phyloP scores from a whole-genome alignment of 1,139 yeast genomes.

The Taiozyma sp. region DNA sequence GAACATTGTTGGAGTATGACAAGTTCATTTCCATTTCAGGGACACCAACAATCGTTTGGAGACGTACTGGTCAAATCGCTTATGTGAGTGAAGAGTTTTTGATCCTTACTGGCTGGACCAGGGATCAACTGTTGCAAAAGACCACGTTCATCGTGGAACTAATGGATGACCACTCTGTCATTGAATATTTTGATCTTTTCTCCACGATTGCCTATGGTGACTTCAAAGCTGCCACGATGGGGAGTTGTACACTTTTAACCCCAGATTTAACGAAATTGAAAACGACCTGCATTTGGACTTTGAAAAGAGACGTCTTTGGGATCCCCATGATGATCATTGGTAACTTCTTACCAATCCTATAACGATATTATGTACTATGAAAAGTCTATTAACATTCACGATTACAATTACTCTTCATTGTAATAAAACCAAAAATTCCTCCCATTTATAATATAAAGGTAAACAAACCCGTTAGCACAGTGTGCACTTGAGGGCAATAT shows the following conservation, averaged over 20 bases:
- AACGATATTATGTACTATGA: conserved; percentile 9
- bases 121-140: conserved; percentile 56
- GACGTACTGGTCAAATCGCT: conserved; percentile 92
- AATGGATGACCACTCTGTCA: conserved; percentile 80
- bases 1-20: conserved; percentile 85
- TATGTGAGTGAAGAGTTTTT: conserved; percentile 92
- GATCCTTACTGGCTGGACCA: conserved; percentile 83
- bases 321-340: conserved; percentile 97
- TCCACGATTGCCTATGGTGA: conserved; percentile 88
- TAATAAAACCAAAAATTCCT: not conserved
- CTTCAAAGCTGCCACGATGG: conserved; percentile 84
- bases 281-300: conserved; percentile 77
- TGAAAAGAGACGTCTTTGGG: conserved; percentile 89
- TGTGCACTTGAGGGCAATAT: not conserved
- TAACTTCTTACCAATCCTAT: conserved; percentile 72
- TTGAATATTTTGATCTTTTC: conserved; percentile 83
- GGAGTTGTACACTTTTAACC: conserved; percentile 71
- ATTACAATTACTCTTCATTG: too few relatives aligned
- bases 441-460: not conserved
- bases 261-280: conserved; percentile 35
- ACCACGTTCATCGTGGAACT: conserved; percentile 81
- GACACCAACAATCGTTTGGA: conserved; percentile 93
- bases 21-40: conserved; percentile 80
- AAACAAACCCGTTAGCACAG: not conserved
- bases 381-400: not conserved